Conservation (phyloP, 2,329 filamentous ascomycete genomes). For the Trichoderma simmonsii region DNA sequence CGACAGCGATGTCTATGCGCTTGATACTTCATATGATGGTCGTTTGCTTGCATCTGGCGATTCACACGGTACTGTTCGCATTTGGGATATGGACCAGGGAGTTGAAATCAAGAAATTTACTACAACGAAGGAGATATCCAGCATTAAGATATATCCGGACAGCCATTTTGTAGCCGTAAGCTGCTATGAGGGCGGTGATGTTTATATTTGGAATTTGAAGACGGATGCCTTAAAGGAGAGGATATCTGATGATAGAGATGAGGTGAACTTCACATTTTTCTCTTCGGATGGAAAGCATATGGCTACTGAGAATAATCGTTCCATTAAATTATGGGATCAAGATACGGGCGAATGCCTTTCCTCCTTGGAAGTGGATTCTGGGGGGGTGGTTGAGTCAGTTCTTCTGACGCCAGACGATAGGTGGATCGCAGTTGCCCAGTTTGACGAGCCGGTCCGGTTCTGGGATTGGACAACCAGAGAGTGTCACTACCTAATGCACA, state of each 20-base stretch:
- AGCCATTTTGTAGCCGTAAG: not conserved
- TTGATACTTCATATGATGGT: not conserved
- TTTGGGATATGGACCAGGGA: not conserved
- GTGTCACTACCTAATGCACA: not conserved
- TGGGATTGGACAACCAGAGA: not conserved
- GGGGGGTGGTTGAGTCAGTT: not conserved
- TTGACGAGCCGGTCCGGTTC: not conserved
- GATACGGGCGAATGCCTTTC: too few species aligned
- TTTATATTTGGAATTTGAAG: not conserved
- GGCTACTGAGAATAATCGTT: fast-evolving
- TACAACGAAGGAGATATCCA: not conserved
- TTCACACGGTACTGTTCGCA: not conserved
- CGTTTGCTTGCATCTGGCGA: not conserved
- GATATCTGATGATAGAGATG: not conserved
- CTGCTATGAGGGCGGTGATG: not conserved
- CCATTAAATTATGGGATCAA: not conserved
- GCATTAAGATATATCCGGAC: not conserved
- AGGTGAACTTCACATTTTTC: fast-evolving
- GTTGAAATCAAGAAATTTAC: not conserved
- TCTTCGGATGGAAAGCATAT: not conserved
- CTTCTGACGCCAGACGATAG: not conserved
- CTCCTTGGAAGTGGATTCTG: too few species aligned
- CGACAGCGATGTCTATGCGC: not conserved
- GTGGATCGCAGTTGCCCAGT: not conserved
- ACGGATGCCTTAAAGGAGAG: not conserved